Evolutionary conservation across 2,329 filamentous ascomycete genomes (phyloP).

Genomic region (Trichoderma sp.): DNA sequence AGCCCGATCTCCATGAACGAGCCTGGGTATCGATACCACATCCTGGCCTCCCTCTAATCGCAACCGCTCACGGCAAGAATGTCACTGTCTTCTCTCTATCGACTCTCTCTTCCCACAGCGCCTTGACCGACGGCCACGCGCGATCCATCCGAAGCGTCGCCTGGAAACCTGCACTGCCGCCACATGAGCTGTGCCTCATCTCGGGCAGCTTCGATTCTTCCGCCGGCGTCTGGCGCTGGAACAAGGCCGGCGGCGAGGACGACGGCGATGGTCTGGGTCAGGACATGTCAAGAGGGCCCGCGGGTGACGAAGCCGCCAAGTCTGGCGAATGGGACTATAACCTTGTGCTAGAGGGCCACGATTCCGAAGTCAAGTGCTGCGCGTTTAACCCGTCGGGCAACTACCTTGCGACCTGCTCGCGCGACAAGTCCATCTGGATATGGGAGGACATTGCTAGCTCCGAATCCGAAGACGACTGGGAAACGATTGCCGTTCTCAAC

Average conservation of each 20-base stretch:
- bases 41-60: slow-evolving; percentile 82
- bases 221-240: slow-evolving; percentile 77
- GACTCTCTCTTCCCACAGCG: slow-evolving; percentile 76
- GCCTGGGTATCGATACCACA: slow-evolving; percentile 87
- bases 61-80: slow-evolving; percentile 83
- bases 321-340: slow-evolving; percentile 85
- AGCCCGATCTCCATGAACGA: slow-evolving; percentile 64
- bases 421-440: slow-evolving; percentile 96
- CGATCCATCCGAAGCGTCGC: slow-evolving; percentile 82
- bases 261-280: slow-evolving; percentile 43
- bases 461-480: slow-evolving; percentile 89
- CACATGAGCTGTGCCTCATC: slow-evolving; percentile 72
- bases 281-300: slow-evolving; percentile 40
- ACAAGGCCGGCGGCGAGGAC: slow-evolving; percentile 48
- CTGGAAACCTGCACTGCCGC: slow-evolving; percentile 76
- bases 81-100: slow-evolving; percentile 88
- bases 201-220: slow-evolving; percentile 94
- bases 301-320: slow-evolving; percentile 22
- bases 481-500: slow-evolving; percentile 91
- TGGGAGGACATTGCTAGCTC: slow-evolving; percentile 84
- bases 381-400: slow-evolving; percentile 73
- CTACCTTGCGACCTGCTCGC: slow-evolving; percentile 83
- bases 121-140: slow-evolving; percentile 83
- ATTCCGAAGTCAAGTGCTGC: slow-evolving; percentile 86
- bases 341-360: slow-evolving; percentile 90